These are phyloP conservation scores for Candida coleopterorum DNA, from an alignment of 805 yeast genomes.

Conservation along the genomic window DNA sequence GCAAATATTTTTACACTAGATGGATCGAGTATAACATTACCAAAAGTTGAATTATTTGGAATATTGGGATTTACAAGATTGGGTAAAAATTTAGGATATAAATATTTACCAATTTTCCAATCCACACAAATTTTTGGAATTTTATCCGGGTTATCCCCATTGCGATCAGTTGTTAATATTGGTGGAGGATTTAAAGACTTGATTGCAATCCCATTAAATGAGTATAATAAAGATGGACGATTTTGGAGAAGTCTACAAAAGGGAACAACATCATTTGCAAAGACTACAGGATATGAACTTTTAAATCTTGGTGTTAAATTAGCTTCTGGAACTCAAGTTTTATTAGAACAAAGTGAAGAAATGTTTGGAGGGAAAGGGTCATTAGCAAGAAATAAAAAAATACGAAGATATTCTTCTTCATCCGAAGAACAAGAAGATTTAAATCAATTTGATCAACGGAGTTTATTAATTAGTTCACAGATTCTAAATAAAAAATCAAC, in stretches of 20 bases:
- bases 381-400: conserved; percentile 5
- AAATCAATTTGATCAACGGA: background rate
- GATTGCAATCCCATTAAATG: conserved; percentile 67
- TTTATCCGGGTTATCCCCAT: conserved; percentile 78
- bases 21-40: conserved; percentile 70
- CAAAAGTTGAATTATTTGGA: conserved; percentile 65
- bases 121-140: conserved; percentile 78
- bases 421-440: conserved; percentile 3
- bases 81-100: conserved; percentile 49
- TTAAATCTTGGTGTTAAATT: conserved; percentile 77
- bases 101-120: conserved; percentile 87
- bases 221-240: conserved; percentile 70
- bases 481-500: conserved; percentile 6
- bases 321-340: conserved; percentile 82
- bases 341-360: conserved; percentile 76
- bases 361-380: conserved; percentile 68
- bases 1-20: conserved; percentile 86
- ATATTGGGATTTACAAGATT: conserved; percentile 67
- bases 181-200: conserved; percentile 76
- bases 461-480: conserved; percentile 6
- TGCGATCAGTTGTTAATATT: conserved; percentile 68
- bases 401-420: conserved; percentile 1
- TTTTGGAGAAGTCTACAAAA: conserved; percentile 65
- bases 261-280: conserved; percentile 70
- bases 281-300: conserved; percentile 74